Base-by-base conservation (phyloP, 495 filamentous ascomycete species). In the Elasticomyces elasticus region DNA sequence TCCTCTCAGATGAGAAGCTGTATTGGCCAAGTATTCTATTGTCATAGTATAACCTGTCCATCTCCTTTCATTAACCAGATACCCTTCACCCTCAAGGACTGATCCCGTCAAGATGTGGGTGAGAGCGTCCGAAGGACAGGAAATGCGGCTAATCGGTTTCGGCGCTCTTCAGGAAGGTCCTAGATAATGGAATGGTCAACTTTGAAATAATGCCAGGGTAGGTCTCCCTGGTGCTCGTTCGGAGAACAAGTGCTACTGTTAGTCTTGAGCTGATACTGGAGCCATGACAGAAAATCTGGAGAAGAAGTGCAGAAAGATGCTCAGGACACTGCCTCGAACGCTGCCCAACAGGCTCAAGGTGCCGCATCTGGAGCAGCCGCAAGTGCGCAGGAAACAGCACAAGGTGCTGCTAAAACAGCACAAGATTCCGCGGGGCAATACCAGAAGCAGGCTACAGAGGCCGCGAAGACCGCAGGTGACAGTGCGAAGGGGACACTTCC, bases 171-270 rank as follows among this genome's bases (percentile, higher is more conserved):
- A 55, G 46, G 52, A 51, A 27, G 17, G 43, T 55, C 24, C 42
- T 55, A 6, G 52, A 55, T 24, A 55, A 55, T 25, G 10, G 9
- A 17, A 31, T 55, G 15, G 52, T 55, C 43, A 55, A 55, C 33
- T 5, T 55, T n/a, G 52, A 55, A 15, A 33, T 7, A 15, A 15
- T 33, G 7, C 30, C 30, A 7, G 7, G 30, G 7, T 15, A 7
- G 15, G 7, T 33, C 7, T 33, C 30, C 7, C 30, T n/a, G n/a
- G n/a, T n/a, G n/a, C n/a, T n/a, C n/a, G n/a, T n/a, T n/a, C n/a
- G n/a, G n/a, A n/a, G n/a, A n/a, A n/a, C n/a, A n/a, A n/a, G n/a
- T n/a, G n/a, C n/a, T n/a, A n/a, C n/a, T n/a, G n/a, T n/a, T n/a
- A n/a, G n/a, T n/a, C n/a, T n/a, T n/a, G n/a, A n/a, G n/a, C n/a